These are phyloP conservation scores for Spergularia marina DNA, from an alignment of 148 eudicot species.

Conservation along the genomic window DNA sequence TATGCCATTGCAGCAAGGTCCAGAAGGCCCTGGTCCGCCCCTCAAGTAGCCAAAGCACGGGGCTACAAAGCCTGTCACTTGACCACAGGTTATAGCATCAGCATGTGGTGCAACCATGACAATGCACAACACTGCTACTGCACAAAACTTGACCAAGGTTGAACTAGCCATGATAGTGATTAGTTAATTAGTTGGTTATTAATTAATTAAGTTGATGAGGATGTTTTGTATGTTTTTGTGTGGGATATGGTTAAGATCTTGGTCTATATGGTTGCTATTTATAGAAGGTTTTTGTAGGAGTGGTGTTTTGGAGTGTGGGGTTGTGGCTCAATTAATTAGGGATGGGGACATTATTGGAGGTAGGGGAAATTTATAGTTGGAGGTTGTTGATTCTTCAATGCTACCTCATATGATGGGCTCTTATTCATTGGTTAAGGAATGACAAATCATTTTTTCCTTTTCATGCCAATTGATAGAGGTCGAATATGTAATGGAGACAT, in stretches of 20 bases:
- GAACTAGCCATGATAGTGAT: constrained; percentile 20
- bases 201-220: not conserved
- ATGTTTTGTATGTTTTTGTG: not conserved
- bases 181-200: not conserved
- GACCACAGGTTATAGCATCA: constrained; percentile 36
- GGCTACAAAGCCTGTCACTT: constrained; percentile 3
- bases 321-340: constrained; percentile 7
- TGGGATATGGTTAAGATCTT: not conserved
- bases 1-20: constrained; percentile 28
- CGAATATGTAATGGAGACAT: no score
- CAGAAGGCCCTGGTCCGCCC: constrained; percentile 11
- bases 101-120: constrained; percentile 31
- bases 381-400: constrained; percentile 4
- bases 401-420: not conserved
- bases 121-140: constrained; percentile 31
- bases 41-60: constrained; percentile 32
- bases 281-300: not conserved
- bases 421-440: not conserved
- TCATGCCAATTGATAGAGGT: no score
- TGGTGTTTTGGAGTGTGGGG: not conserved
- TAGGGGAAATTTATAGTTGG: not conserved
- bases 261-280: not conserved
- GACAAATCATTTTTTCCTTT: not conserved
- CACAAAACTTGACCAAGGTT: constrained; percentile 15
- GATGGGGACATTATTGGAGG: not conserved